Evolutionary conservation across 495 filamentous ascomycete genomes (phyloP), one percentile per base, ranked within the genome.

Genomic region (Articulospora tetracladia): DNA sequence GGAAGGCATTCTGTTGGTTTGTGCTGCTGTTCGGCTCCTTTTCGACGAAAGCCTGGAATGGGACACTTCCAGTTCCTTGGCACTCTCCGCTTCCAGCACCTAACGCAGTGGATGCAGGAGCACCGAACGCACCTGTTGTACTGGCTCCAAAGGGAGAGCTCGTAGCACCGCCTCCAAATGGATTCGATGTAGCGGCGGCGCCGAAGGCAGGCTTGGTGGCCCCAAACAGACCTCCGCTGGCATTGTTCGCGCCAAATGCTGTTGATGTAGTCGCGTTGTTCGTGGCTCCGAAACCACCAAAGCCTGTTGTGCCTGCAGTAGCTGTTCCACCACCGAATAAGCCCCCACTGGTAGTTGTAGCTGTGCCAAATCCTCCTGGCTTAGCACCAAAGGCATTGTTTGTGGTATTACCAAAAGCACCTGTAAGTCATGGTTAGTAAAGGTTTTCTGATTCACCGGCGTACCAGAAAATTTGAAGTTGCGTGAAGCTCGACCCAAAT

Each of bases 11-110:
- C 54, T 78, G 87, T 46, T 79, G 76, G 30, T 69, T 81, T 4
- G 75, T 75, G 23, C 60, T 70, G 57, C 72, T 72, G 53, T 75
- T 77, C 17, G 68, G 68, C 64, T 98, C 95, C 69, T 97, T 98
- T 73, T 98, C 94, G n/a, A 79, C 77, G 39, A 80, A 81, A 0
- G 91, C 74, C 48, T 80, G 76, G 74, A 97, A 98, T 7, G 87
- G 85, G 22, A 86, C 83, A 61, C 74, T 77, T 19, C 83, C 91
- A 7, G 95, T 98, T 53, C 94, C 80, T 46, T 78, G 78, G 55
- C 79, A 78, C 54, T 86, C 77, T 52, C 73, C 70, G 39, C 67
- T 62, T 61, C 67, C 71, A 19, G 69, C 70, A 20, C 74, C 74
- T 13, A 74, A 70, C 55, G 76, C 75, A 32, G 66, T 71, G 0